A percentile compares a stretch with the other conserved stretches of the same genome.
phyloP scores from a whole-genome alignment of 495 filamentous ascomycete species.

The Penicillium macrosclerotiorum region DNA sequence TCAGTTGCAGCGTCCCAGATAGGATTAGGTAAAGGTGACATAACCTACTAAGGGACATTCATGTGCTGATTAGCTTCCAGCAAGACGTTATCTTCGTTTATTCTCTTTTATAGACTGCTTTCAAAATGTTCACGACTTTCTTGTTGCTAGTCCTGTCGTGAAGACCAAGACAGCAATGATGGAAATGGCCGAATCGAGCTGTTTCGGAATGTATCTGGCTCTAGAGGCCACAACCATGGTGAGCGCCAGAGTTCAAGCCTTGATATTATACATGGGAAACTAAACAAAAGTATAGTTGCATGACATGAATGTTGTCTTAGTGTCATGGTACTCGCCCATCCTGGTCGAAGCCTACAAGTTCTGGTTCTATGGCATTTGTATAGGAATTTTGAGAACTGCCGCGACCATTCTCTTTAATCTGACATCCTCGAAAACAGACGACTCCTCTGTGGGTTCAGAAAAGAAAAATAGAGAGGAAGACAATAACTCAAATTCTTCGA shows the following conservation, averaged over 20 bases:
- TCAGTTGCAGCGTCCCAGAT: constrained; percentile 15
- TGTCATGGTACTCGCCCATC: constrained; percentile 14
- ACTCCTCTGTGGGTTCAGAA: not conserved
- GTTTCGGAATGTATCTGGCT: constrained; percentile 14
- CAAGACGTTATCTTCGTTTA: constrained; percentile 15
- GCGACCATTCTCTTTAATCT: constrained; percentile 4
- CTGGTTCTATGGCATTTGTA: constrained; percentile 18
- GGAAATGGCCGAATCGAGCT: constrained; percentile 11
- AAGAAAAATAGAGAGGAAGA: constrained; percentile 1
- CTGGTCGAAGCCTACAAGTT: constrained; percentile 17
- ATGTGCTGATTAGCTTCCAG: constrained; percentile 2
- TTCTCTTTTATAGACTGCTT: constrained; percentile 15
- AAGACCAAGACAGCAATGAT: constrained; percentile 1
- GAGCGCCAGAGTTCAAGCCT: not conserved
- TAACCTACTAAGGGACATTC: not conserved
- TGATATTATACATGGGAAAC: no score
- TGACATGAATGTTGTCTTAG: constrained; percentile 14
- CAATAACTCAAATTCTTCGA: not conserved
- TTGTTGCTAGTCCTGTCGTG: not conserved
- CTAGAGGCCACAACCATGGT: constrained; percentile 16
- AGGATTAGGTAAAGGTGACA: constrained; percentile 5
- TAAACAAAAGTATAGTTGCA: constrained; percentile 12
- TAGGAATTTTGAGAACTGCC: constrained; percentile 4
- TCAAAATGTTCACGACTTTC: constrained; percentile 9
- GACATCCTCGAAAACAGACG: no score